Conservation (phyloP, 306 rosid genomes). For the Psophocarpus tetragonolobus region DNA sequence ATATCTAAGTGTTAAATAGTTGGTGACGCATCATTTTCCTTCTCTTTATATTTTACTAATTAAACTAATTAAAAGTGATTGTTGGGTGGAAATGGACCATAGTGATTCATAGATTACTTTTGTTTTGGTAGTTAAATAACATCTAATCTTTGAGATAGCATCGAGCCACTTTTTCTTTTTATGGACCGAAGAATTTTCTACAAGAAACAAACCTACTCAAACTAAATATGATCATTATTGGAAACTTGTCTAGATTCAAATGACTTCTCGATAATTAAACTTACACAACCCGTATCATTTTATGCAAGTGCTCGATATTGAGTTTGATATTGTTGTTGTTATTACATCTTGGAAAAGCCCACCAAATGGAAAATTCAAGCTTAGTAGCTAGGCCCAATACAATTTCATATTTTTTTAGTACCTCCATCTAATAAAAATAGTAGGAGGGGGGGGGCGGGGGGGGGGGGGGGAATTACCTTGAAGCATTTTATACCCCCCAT, state of each 20-base stretch:
- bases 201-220: no score
- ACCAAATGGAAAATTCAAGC: neutral
- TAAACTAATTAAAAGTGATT: slow-evolving; percentile 19
- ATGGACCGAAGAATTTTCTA: no score
- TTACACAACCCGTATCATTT: no score
- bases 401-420: neutral
- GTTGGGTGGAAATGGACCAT: slow-evolving; percentile 23
- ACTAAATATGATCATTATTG: no score
- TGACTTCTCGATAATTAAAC: no score
- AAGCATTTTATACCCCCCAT: no score
- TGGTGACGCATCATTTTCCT: slow-evolving; percentile 25
- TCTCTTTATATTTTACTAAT: slow-evolving; percentile 3
- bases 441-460: no score
- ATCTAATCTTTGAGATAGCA: neutral
- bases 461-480: no score
- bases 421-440: no score
- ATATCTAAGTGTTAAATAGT: slow-evolving; percentile 1
- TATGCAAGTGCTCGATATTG: no score
- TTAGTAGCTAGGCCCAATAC: neutral
- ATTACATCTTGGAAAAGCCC: neutral
- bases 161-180: neutral
- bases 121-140: neutral
- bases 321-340: no score
- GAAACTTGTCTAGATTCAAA: no score
- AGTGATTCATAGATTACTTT: slow-evolving; percentile 5